A percentile compares a stretch with the other conserved stretches of the same genome.
Conservation (phyloP, 2,329 filamentous ascomycete species). For the Aspergillus neotritici region DNA sequence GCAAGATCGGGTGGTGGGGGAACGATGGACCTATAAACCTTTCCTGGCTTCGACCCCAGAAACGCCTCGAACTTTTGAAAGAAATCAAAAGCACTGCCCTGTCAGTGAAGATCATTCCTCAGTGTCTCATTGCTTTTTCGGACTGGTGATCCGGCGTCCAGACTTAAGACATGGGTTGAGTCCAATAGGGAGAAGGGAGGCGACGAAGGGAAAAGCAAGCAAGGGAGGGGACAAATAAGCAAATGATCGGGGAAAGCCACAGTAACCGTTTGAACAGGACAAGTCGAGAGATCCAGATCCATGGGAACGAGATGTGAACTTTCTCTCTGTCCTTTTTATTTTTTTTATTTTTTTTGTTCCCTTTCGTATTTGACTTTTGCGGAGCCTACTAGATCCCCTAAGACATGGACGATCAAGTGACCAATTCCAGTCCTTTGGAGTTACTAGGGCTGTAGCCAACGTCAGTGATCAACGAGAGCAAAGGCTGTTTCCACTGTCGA, state of each 20-base stretch:
- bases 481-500: constrained; percentile 2
- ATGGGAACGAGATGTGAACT: constrained; percentile 3
- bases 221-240: constrained; percentile 18
- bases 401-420: constrained; percentile 1
- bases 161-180: constrained; percentile 16
- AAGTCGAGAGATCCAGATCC: constrained; percentile 2
- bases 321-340: not conserved
- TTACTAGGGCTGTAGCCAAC: constrained; percentile 2
- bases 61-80: constrained; percentile 4
- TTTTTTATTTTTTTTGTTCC: constrained; percentile 1
- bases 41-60: constrained; percentile 6
- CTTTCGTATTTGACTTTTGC: not conserved
- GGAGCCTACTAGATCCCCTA: constrained; percentile 2
- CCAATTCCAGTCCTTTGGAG: constrained; percentile 11
- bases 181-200: constrained; percentile 2
- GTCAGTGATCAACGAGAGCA: constrained; percentile 8
- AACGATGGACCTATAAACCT: constrained; percentile 12
- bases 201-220: constrained; percentile 12
- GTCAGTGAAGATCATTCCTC: constrained; percentile 12
- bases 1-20: not conserved
- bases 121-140: constrained; percentile 18
- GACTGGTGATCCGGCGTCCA: constrained; percentile 12
- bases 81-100: constrained; percentile 8
- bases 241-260: constrained; percentile 10
- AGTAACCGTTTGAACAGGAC: not conserved